A percentile compares a stretch with the other conserved stretches of the same genome.
Conservation (phyloP, 495 filamentous ascomycete species). For the Xylaria longipes region DNA sequence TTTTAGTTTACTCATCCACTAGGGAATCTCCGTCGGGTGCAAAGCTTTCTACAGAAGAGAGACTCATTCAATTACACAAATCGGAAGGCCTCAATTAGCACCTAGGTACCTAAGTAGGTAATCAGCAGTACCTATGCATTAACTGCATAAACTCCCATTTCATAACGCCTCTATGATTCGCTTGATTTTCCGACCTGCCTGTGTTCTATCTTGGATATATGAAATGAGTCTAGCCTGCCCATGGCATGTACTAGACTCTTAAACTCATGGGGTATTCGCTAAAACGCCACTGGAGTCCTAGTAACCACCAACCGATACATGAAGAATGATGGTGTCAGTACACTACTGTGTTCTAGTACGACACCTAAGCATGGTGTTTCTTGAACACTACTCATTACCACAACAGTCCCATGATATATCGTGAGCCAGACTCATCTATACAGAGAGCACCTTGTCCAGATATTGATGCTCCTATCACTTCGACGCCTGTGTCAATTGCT, state of each 20-base stretch:
- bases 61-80: neutral
- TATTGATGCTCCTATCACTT: neutral
- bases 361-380: neutral
- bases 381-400: neutral
- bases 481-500: conserved; percentile 24
- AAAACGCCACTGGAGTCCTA: neutral
- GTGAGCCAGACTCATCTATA: neutral
- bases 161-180: neutral
- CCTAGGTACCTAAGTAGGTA: too few relatives aligned
- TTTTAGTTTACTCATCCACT: neutral
- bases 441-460: neutral
- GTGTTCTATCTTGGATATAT: neutral
- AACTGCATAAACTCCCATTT: neutral
- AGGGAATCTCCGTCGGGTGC: neutral
- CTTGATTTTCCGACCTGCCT: neutral
- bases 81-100: neutral
- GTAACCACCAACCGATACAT: neutral
- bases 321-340: neutral
- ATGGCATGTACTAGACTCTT: neutral
- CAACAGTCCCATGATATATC: neutral
- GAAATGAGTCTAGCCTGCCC: neutral
- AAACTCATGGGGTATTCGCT: neutral
- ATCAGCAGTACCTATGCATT: neutral
- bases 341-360: neutral
- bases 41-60: neutral